A percentile compares a stretch with the other conserved stretches of the same genome.
phyloP scores from a whole-genome alignment of 768 basidiomycete species.

The Leucosporidium yakuticum region DNA sequence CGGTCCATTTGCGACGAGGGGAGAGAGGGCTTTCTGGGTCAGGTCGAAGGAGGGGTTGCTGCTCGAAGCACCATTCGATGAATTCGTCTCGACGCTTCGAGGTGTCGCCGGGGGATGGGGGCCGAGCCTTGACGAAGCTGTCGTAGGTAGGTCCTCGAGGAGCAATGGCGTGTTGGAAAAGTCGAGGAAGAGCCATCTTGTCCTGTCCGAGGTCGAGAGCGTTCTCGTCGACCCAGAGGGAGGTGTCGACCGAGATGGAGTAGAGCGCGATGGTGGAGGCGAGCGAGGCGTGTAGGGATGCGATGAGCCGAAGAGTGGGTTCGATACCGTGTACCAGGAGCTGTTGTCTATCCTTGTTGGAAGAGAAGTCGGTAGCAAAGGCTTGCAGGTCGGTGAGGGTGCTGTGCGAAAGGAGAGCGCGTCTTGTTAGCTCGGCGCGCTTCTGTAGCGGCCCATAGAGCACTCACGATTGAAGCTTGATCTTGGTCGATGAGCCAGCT shows the following conservation, averaged over 20 bases:
- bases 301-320: background rate
- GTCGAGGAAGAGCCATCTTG: constrained; percentile 18
- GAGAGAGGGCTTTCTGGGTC: background rate
- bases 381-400: constrained; percentile 21
- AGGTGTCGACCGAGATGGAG: constrained; percentile 9
- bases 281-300: constrained; percentile 13
- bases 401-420: background rate
- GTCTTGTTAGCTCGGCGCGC: background rate
- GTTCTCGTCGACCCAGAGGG: constrained; percentile 8
- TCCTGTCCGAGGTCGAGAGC: constrained; percentile 3
- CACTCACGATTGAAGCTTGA: constrained; percentile 26
- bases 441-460: too few relatives aligned
- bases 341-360: constrained; percentile 9
- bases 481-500: constrained; percentile 2
- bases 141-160: constrained; percentile 16
- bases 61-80: constrained; percentile 17
- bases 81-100: constrained; percentile 10
- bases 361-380: constrained; percentile 18
- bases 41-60: constrained; percentile 6
- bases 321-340: constrained; percentile 22
- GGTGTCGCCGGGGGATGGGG: background rate
- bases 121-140: constrained; percentile 3
- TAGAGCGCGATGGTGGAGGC: constrained; percentile 8
- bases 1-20: background rate
- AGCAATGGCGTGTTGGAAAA: constrained; percentile 22